Percentiles rank a stretch among this genome's conserved stretches.
phyloP scores from a whole-genome alignment of 768 basidiomycete genomes.

The Cystoderma amianthinum region DNA sequence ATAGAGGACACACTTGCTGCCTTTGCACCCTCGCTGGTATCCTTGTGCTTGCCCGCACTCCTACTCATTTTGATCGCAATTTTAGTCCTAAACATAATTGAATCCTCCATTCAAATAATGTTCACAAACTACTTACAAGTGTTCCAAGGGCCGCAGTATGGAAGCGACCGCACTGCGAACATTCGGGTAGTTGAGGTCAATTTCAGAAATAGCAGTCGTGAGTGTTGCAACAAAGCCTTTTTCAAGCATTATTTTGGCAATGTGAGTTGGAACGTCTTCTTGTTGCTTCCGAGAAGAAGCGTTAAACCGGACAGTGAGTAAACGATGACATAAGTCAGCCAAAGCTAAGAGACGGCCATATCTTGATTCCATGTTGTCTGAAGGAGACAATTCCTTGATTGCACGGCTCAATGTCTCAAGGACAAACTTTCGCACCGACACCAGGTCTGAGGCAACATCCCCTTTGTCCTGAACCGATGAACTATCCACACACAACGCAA shows the following conservation, averaged over 20 bases:
- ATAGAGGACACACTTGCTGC: conserved; percentile 42
- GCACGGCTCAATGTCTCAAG: conserved; percentile 83
- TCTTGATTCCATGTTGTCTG: conserved; percentile 60
- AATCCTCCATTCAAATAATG: neutral
- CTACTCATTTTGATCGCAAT: conserved; percentile 98
- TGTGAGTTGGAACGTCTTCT: conserved; percentile 80
- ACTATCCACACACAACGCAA: conserved; percentile 90
- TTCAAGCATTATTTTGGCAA: conserved; percentile 98
- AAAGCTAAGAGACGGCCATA: conserved; percentile 88
- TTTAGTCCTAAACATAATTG: conserved; percentile 59
- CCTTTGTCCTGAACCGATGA: conserved; percentile 59
- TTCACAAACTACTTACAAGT: conserved; percentile 73
- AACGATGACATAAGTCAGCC: conserved; percentile 79
- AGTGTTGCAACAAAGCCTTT: conserved; percentile 90
- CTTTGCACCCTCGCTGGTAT: conserved; percentile 38
- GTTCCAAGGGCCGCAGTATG: conserved; percentile 83
- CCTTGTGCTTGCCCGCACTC: conserved; percentile 60
- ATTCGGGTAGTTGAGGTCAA: conserved; percentile 94
- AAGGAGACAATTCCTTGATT: conserved; percentile 68
- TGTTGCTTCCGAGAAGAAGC: conserved; percentile 46
- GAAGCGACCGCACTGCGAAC: conserved; percentile 81
- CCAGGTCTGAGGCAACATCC: conserved; percentile 70
- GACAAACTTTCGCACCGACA: conserved; percentile 89
- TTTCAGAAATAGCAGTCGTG: conserved; percentile 82
- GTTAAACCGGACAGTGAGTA: conserved; percentile 76